Evolutionary conservation across 495 filamentous ascomycete species (phyloP).

Genomic region (Aspergillus ellipticus): DNA sequence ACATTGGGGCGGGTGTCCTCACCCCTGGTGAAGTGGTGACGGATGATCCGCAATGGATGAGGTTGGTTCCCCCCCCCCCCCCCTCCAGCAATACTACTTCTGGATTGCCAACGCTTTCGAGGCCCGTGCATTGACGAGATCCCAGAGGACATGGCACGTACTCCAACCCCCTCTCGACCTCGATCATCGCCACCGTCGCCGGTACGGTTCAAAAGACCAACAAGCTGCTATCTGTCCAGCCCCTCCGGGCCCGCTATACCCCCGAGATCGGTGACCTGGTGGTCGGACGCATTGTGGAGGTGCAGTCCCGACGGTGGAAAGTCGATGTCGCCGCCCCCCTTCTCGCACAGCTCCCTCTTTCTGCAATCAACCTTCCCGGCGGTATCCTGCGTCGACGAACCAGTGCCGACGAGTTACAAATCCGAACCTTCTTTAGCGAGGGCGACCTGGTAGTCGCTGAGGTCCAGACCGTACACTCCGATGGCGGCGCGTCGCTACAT

Average conservation of each 20-base stretch:
- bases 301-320: conserved; percentile 85
- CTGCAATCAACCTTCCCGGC: conserved; percentile 89
- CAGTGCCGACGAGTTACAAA: conserved; percentile 91
- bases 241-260: conserved; percentile 87
- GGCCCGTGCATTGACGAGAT: neutral
- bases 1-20: conserved; percentile 54
- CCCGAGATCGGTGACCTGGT: conserved; percentile 96
- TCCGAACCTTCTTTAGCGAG: conserved; percentile 87
- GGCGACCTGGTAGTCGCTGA: conserved; percentile 88
- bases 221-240: conserved; percentile 87
- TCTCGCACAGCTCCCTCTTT: conserved; percentile 76
- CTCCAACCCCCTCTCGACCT: conserved; percentile 52
- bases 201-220: conserved; percentile 88
- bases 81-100: no score
- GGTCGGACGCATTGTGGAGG: conserved; percentile 87
- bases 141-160: conserved; percentile 79
- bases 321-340: conserved; percentile 86
- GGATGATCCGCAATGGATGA: conserved; percentile 94
- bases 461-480: conserved; percentile 76
- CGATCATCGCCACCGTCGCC: conserved; percentile 81
- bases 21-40: conserved; percentile 90
- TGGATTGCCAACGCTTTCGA: no score
- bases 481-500: conserved; percentile 82
- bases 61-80: conserved; percentile 50
- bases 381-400: conserved; percentile 89